Evolutionary conservation across 208 protist species (phyloP), one percentile per base, ranked within the genome.

Genomic region (Tritrichomonas musculus): DNA sequence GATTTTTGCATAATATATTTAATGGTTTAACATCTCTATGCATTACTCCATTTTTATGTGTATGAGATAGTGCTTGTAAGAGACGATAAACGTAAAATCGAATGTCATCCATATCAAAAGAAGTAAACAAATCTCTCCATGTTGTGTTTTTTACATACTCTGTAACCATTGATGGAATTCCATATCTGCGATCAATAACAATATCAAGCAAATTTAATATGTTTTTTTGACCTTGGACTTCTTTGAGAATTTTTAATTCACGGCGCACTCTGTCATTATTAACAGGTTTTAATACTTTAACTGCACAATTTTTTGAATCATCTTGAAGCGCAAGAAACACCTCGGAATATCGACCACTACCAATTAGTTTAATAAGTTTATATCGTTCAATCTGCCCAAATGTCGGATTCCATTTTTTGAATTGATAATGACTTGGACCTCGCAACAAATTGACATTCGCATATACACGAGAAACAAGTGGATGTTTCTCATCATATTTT

Each of bases 181-280:
- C 41, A 36, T 33, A 64, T 27, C 25, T 14, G 11, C n/a, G 53
- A 25, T 14, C 27, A 17, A 60, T 13, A n/a, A 92, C 80, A 50
- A 64, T 92, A 64, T 92, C 80, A n/a, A 92, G 36, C 1, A 92
- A 20, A 17, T 60, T 30, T 39, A 92, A 22, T 33, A 92, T 92
- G 25, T 60, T 92, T 92, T 39, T 30, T 33, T 47, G 47, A 65
- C 39, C 80, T 47, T 64, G 53, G 20, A 92, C 1, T 17, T 92
- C 60, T 33, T 33, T 20, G 13, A 92, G n/a, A 41, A 92, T 92
- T 92, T 92, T 92, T 50, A n/a, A 22, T 92, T 92, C 80, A 92
- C 80, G 80, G 41, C 60, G 53, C 47, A 41, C 33, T 92, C 60
- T 92, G 22, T 64, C 20, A 39, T 13, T 9, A 41, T n/a, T 13